Conservation (phyloP, 2,329 filamentous ascomycete genomes). For the Xylariaceae sp. region DNA sequence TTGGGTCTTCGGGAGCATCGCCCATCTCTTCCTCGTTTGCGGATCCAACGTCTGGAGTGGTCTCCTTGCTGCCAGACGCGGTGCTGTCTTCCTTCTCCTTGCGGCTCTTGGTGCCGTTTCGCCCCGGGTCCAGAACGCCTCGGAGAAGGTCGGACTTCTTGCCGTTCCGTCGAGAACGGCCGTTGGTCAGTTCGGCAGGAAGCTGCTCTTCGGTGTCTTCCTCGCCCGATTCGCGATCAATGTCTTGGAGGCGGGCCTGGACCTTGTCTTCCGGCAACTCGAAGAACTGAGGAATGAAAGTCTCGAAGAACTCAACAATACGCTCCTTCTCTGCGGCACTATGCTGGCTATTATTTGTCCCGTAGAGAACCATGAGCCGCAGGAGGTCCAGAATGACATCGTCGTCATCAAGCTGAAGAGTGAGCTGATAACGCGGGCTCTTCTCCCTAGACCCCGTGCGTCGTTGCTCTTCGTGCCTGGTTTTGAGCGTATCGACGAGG, state of each 20-base stretch:
- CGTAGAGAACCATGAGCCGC: slow-evolving; percentile 56
- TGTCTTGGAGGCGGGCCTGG: slow-evolving; percentile 57
- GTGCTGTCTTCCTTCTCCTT: slow-evolving; percentile 72
- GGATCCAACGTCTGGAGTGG: slow-evolving; percentile 76
- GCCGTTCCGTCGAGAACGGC: slow-evolving; percentile 60
- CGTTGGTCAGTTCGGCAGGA: slow-evolving; percentile 63
- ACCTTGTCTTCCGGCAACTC: slow-evolving; percentile 65
- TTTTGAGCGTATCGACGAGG: slow-evolving; percentile 82
- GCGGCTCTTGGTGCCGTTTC: slow-evolving; percentile 62
- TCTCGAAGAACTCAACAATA: slow-evolving; percentile 67
- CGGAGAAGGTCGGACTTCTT: slow-evolving; percentile 78
- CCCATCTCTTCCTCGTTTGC: slow-evolving; percentile 69
- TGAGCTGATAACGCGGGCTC: slow-evolving; percentile 63
- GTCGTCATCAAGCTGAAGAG: slow-evolving; percentile 65
- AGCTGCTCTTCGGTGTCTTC: slow-evolving; percentile 71
- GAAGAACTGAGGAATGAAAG: slow-evolving; percentile 70
- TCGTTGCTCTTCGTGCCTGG: slow-evolving; percentile 84
- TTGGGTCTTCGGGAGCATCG: slow-evolving; percentile 50
- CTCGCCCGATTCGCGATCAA: slow-evolving; percentile 63
- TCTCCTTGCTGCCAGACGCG: slow-evolving; percentile 76
- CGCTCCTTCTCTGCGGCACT: slow-evolving; percentile 66
- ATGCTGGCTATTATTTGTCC: slow-evolving; percentile 61
- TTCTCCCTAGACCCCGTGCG: slow-evolving; percentile 57
- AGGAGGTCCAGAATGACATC: slow-evolving; percentile 58
- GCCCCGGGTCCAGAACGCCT: slow-evolving; percentile 72